phyloP scores from a whole-genome alignment of 208 protist species.

The Angomonas ambiguus region DNA sequence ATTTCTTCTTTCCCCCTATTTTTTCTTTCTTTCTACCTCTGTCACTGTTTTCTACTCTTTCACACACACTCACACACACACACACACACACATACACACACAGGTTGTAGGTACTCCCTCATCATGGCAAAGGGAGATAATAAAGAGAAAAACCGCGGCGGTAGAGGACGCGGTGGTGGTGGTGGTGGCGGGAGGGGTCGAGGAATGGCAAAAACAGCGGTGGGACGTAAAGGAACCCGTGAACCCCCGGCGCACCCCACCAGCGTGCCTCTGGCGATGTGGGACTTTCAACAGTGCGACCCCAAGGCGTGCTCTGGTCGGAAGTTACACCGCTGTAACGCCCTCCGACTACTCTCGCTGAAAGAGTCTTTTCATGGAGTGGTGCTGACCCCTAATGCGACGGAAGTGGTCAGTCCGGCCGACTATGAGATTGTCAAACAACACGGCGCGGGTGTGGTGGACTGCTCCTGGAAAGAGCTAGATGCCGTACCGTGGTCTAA shows the following conservation, averaged over 20 bases:
- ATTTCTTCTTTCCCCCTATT: too few species aligned
- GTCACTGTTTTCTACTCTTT: background rate
- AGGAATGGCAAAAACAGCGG: conserved; percentile 7
- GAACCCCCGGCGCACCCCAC: conserved; percentile 49
- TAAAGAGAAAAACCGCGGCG: conserved; percentile 6
- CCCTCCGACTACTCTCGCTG: conserved; percentile 86
- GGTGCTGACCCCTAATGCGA: conserved; percentile 93
- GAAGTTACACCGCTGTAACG: conserved; percentile 91
- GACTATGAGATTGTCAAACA: conserved; percentile 89
- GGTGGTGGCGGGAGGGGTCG: conserved; percentile 18
- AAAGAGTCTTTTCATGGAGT: conserved; percentile 91
- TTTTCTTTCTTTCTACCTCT: too few species aligned
- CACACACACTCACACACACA: background rate
- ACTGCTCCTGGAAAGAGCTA: conserved; percentile 98
- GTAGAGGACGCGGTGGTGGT: conserved; percentile 20
- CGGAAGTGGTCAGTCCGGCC: conserved; percentile 89
- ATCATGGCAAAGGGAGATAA: background rate
- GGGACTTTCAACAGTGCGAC: conserved; percentile 99
- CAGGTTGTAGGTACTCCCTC: too few species aligned
- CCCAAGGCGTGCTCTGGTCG: conserved; percentile 96
- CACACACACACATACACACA: too few species aligned
- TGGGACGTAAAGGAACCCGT: conserved; percentile 28
- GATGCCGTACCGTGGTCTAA: conserved; percentile 94
- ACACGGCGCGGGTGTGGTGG: conserved; percentile 96
- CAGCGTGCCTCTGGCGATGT: conserved; percentile 93